Evolutionary conservation across 345 rosid genomes (phyloP).

Genomic region (Eucalyptus globulus): DNA sequence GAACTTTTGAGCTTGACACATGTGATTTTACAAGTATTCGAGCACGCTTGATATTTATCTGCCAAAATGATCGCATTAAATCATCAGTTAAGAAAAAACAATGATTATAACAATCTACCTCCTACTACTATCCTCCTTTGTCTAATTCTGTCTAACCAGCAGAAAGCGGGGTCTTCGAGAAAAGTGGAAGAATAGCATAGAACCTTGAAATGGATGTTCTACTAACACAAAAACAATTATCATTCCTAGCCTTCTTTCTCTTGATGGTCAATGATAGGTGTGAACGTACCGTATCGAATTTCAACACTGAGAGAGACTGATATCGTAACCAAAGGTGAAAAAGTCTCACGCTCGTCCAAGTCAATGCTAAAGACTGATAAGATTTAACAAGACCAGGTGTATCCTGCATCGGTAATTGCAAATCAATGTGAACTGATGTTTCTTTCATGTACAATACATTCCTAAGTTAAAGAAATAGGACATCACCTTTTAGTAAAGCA

Average conservation of each 20-base stretch:
- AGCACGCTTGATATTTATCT: constrained; percentile 97
- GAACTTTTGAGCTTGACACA: constrained; percentile 37
- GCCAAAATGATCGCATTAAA: neutral
- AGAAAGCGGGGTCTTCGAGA: neutral
- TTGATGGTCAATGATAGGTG: neutral
- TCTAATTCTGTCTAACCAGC: neutral
- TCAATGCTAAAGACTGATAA: constrained; percentile 48
- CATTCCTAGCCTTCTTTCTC: neutral
- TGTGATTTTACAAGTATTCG: constrained; percentile 71
- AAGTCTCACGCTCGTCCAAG: constrained; percentile 71
- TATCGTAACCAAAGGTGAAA: constrained; percentile 89
- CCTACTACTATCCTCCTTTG: neutral
- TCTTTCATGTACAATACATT: neutral
- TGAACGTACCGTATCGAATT: constrained; percentile 49
- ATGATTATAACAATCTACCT: neutral
- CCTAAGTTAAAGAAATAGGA: neutral
- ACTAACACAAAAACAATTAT: neutral
- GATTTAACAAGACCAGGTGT: constrained; percentile 74
- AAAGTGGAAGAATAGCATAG: neutral
- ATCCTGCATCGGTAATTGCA: constrained; percentile 35
- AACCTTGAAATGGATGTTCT: neutral
- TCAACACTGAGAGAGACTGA: constrained; percentile 65
- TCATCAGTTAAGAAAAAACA: neutral
- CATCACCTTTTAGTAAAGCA: neutral
- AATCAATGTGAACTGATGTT: neutral